Conservation (phyloP, 768 basidiomycete genomes). For the Rhizopogon rudus region DNA sequence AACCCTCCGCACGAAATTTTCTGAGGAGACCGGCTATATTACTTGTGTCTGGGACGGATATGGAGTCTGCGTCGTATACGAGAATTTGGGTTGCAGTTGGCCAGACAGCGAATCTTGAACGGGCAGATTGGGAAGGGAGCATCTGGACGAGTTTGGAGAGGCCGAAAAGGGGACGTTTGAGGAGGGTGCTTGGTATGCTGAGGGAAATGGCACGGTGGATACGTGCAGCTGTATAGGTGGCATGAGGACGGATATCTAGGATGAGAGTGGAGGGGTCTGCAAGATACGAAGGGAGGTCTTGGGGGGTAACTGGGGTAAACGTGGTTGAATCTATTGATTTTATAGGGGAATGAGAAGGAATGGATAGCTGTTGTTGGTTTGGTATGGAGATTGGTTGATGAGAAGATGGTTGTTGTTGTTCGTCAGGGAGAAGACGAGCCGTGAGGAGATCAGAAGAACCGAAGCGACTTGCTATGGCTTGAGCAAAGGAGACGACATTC, state of each 20-base stretch:
- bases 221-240: constrained; percentile 62
- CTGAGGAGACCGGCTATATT: constrained; percentile 70
- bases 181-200: constrained; percentile 89
- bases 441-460: constrained; percentile 32
- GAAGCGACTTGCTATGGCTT: constrained; percentile 48
- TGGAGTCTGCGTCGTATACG: constrained; percentile 83
- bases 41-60: constrained; percentile 50
- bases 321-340: constrained; percentile 10
- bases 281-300: constrained; percentile 26
- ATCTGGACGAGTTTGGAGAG: constrained; percentile 73
- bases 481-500: constrained; percentile 43
- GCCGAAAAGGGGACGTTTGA: constrained; percentile 86
- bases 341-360: constrained; percentile 32
- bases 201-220: constrained; percentile 72
- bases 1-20: constrained; percentile 66
- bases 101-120: constrained; percentile 59
- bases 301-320: constrained; percentile 23
- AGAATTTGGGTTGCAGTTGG: constrained; percentile 56
- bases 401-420: constrained; percentile 14
- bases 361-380: constrained; percentile 19
- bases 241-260: constrained; percentile 86
- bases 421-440: constrained; percentile 28
- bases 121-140: constrained; percentile 61
- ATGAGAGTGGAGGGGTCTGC: constrained; percentile 47
- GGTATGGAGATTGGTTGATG: constrained; percentile 1